Percentiles rank a stretch among this genome's conserved stretches.
Conservation (phyloP, 345 rosid genomes). For the Lepidium africanum region DNA sequence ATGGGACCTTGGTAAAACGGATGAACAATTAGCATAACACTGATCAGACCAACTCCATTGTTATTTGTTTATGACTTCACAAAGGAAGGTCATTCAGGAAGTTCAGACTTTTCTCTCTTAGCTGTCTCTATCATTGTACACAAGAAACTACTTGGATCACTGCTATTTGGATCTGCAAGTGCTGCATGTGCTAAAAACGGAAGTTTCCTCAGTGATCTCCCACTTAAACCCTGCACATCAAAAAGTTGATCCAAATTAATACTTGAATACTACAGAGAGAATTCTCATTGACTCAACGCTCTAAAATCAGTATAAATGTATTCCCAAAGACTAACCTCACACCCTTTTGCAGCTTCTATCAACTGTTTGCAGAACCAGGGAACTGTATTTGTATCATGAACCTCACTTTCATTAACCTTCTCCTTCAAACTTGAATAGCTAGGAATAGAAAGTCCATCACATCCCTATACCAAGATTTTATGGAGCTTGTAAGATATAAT, state of each 20-base stretch:
- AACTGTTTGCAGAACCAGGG: conserved; percentile 41
- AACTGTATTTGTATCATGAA: conserved; percentile 36
- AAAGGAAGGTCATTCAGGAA: conserved; percentile 42
- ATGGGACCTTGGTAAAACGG: neutral
- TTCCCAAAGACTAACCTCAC: conserved; percentile 52
- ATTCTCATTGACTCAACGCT: neutral
- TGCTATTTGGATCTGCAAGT: conserved; percentile 49
- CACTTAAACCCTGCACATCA: conserved; percentile 70
- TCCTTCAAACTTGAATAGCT: conserved; percentile 54
- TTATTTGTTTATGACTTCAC: conserved; percentile 1
- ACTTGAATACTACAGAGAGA: no score
- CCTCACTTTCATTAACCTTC: conserved; percentile 34
- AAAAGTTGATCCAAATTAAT: neutral
- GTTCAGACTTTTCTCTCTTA: conserved; percentile 57
- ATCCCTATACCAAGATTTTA: conserved; percentile 38
- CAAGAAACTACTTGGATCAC: conserved; percentile 62
- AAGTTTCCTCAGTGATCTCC: conserved; percentile 85
- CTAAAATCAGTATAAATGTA: neutral
- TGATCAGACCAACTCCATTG: neutral
- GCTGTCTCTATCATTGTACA: conserved; percentile 64
- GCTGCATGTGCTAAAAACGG: conserved; percentile 84
- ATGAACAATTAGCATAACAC: neutral
- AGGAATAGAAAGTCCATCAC: conserved; percentile 41
- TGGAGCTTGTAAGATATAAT: neutral
- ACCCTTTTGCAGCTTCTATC: conserved; percentile 75